Evolutionary conservation across 176 grass and related monocot species (phyloP), one percentile per base, ranked within the genome.

Genomic region (Urochloa ruziziensis): DNA sequence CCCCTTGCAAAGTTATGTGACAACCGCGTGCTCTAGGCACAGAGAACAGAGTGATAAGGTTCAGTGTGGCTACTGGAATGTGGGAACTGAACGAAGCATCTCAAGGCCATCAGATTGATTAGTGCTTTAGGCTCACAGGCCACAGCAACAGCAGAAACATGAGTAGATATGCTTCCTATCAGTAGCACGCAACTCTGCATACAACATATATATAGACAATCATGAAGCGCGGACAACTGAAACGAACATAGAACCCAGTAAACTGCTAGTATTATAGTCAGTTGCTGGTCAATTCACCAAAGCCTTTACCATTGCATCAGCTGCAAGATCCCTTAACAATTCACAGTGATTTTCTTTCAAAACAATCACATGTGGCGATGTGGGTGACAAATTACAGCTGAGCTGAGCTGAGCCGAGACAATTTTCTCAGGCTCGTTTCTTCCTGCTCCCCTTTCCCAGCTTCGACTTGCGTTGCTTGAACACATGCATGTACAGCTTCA

Each of bases 381-480:
- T 24, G 2, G 9, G 33, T 67, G 16, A 56, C 4, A 29, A 28
- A 4, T 80, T 23, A 36, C 77, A 67, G 21, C 43, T 51, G 30
- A 80, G 42, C 77, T 19, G 27, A 46, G 51, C 7, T 16, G 40
- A 52, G 14, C 2, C 1, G 1, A 24, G 39, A 8, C 39, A 7
- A 9, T 21, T 52, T 40, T 72, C 35, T 93, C 84, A 95, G 11
- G 85, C 33, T 21, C 63, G 84, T 86, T 98, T 98, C 86, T 91
- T 95, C 58, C 23, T 74, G 33, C 58, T 24, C 30, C 62, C 43
- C 37, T 88, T 95, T 37, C 85, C 85, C 34, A 98, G 84, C 89
- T 93, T 98, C 29, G 89, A 91, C 63, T 71, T 88, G 39, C 96
- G 85, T 77, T 98, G 92, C 83, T 91, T 98, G 78, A 98, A 95